These are phyloP conservation scores for Stylonectria norvegica DNA, from an alignment of 2,329 filamentous ascomycete genomes.

Conservation along the genomic window DNA sequence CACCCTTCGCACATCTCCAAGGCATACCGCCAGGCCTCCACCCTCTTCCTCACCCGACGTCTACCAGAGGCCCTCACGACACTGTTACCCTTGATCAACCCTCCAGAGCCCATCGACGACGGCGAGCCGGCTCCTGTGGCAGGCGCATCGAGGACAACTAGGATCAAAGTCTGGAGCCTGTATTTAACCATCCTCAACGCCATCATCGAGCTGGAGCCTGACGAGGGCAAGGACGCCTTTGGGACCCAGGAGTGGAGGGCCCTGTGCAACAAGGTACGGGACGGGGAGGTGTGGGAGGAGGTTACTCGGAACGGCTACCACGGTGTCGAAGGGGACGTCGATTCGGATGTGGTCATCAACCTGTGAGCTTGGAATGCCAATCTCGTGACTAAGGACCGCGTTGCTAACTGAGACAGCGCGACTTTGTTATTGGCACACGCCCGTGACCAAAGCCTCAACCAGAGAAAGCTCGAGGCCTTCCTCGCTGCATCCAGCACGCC, in stretches of 20 bases:
- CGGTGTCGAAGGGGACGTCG: conserved; percentile 83
- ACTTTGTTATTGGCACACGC: conserved; percentile 91
- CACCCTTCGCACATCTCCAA: conserved; percentile 77
- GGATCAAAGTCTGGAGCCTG: conserved; percentile 95
- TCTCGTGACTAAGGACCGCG: not conserved
- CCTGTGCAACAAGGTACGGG: conserved; percentile 78
- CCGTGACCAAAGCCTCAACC: conserved; percentile 76
- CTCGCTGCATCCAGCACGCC: conserved; percentile 73
- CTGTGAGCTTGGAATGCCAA: conserved; percentile 52
- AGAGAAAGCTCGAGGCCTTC: conserved; percentile 83
- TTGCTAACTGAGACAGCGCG: conserved; percentile 53
- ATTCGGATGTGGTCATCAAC: conserved; percentile 90
- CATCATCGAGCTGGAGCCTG: conserved; percentile 80
- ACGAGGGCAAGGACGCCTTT: conserved; percentile 87
- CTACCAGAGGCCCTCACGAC: conserved; percentile 85
- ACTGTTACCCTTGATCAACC: conserved; percentile 75
- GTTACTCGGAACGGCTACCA: conserved; percentile 84
- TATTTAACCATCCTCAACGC: conserved; percentile 93
- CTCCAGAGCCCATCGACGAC: conserved; percentile 47
- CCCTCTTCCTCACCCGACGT: conserved; percentile 90
- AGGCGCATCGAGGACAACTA: conserved; percentile 72
- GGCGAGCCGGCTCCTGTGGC: conserved; percentile 69
- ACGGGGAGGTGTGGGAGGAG: conserved; percentile 92
- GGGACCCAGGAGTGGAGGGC: conserved; percentile 81
- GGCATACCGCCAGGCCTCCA: conserved; percentile 89